A percentile compares a stretch with the other conserved stretches of the same genome.
These are phyloP conservation scores for Orbilia blumenaviensis DNA, from an alignment of 2,329 filamentous ascomycete species.

Conservation along the genomic window DNA sequence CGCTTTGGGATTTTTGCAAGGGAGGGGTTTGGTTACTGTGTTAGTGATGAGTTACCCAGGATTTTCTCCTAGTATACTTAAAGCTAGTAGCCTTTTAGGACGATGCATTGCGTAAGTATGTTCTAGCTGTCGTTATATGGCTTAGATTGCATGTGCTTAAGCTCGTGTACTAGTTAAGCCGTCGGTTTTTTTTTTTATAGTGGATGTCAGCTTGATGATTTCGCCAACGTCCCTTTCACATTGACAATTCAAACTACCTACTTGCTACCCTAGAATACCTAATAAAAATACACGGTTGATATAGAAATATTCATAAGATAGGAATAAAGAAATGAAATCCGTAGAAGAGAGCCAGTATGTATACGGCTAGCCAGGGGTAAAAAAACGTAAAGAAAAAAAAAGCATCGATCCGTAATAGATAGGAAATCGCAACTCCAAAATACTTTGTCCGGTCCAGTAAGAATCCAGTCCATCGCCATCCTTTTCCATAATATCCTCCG, in stretches of 20 bases:
- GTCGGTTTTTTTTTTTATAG: background rate
- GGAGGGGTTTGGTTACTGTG: background rate
- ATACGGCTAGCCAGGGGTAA: background rate
- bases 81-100: background rate
- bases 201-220: background rate
- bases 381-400: background rate
- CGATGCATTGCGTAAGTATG: slow-evolving; percentile 6
- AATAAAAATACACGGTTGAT: slow-evolving; percentile 15
- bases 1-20: background rate
- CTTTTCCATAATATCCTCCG: background rate
- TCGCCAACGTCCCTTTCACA: background rate
- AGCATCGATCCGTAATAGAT: slow-evolving; percentile 3
- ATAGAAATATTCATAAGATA: background rate
- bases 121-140: background rate
- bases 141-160: background rate
- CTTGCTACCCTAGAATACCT: slow-evolving; percentile 4
- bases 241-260: slow-evolving; percentile 4
- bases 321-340: background rate
- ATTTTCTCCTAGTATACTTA: background rate
- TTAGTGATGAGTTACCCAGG: background rate
- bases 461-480: slow-evolving; percentile 16
- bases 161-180: background rate
- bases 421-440: slow-evolving; percentile 14
- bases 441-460: slow-evolving; percentile 10
- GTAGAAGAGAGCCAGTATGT: background rate